Evolutionary conservation across 2,329 filamentous ascomycete species (phyloP), one percentile per base, ranked within the genome.

Genomic region (Cladobotryum protrusum): DNA sequence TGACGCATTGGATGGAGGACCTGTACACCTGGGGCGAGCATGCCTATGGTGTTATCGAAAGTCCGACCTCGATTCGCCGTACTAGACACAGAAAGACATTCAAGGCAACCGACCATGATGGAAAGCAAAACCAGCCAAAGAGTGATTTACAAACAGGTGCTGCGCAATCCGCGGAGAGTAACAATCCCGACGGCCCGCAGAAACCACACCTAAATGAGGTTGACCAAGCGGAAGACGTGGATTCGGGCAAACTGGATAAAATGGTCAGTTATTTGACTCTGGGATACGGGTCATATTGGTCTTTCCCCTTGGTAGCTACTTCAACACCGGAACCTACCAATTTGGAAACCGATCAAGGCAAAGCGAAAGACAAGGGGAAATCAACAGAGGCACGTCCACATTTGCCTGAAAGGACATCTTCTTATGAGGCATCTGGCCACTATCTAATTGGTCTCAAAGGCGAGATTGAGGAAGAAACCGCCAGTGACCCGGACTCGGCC

Each of bases 1-100:
- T 96, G 20, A 85, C 86, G 1, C 80, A 86, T 49, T 97, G 92
- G 92, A 85, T 93, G 76, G 87, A 95, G 65, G 86, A 88, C 61
- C 76, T 96, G 2, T 95, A 93, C 66, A 83, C 77, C 29, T 89
- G 89, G 74, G 92, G 91, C 2, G 83, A 88, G 47, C 78, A 87
- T 60, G 84, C 92, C 2, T 97, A 96, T 63, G 92, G 91, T 4
- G 80, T 96, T 6, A 79, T 81, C 47, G 86, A 95, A 34, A 90
- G 89, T 56, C 87, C 89, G 13, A 80, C 78, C 2, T 85, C 87
- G 1, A 76, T 77, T 52, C 78, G 86, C 32, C 74, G 76, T 43
- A 67, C 70, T 55, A 78, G 65, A 61, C 64, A 56, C 19, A 67
- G 60, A 48, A 67, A 69, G 63, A 49, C 52, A 2, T 47, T 50